These are phyloP conservation scores for Sanguinoderma infundibulare DNA, from an alignment of 1,284 basidiomycete species.

Conservation along the genomic window DNA sequence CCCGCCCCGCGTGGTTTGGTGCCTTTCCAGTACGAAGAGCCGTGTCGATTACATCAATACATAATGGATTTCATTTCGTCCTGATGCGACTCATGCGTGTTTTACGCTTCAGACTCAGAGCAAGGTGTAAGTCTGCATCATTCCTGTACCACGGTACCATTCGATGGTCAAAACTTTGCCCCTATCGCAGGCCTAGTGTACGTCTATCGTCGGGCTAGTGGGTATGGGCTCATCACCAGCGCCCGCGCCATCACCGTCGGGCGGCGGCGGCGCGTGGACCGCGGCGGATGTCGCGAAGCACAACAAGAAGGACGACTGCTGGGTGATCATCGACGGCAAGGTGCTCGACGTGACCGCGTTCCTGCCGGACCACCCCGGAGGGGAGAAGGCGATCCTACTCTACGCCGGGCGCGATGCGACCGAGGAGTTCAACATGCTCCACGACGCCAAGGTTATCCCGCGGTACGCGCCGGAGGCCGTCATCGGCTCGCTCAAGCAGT, in stretches of 20 bases:
- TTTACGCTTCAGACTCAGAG: too few relatives aligned
- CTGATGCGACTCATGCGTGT: too few relatives aligned
- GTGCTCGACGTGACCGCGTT: slow-evolving; percentile 88
- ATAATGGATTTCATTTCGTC: too few relatives aligned
- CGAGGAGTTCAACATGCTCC: slow-evolving; percentile 91
- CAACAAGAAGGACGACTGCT: slow-evolving; percentile 86
- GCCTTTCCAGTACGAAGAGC: too few relatives aligned
- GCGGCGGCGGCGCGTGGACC: slow-evolving; percentile 49
- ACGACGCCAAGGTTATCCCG: slow-evolving; percentile 84
- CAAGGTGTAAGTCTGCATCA: too few relatives aligned
- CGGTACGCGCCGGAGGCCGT: slow-evolving; percentile 80
- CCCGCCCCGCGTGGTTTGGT: too few relatives aligned
- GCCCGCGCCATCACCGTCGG: neutral
- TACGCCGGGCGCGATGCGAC: slow-evolving; percentile 94
- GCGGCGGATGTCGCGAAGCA: slow-evolving; percentile 86
- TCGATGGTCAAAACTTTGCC: too few relatives aligned
- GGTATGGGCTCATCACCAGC: neutral
- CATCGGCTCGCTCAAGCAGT: slow-evolving; percentile 79
- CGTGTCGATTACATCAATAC: too few relatives aligned
- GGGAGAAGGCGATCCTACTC: slow-evolving; percentile 87
- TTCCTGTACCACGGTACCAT: too few relatives aligned
- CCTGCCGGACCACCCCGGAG: slow-evolving; percentile 86
- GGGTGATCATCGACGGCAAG: slow-evolving; percentile 89
- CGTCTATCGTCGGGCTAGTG: too few relatives aligned
- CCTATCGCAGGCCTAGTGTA: too few relatives aligned